Percentiles rank a stretch among this genome's conserved stretches.
Evolutionary conservation across 306 rosid species (phyloP).

Genomic region (Vicia sativa): DNA sequence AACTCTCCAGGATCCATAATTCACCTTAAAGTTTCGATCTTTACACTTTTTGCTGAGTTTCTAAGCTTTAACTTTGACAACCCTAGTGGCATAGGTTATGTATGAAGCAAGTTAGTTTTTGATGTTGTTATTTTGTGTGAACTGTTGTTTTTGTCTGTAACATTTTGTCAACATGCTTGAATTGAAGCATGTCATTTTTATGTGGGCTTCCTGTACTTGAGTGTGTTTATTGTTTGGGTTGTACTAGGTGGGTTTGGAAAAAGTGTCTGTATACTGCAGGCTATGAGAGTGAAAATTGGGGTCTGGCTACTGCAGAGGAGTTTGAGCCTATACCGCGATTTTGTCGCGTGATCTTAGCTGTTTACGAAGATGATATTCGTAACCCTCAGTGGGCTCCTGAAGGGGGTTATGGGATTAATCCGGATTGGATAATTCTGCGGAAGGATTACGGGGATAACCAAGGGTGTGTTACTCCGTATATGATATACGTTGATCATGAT

Average conservation of each 20-base stretch:
- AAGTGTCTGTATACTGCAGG: conserved; percentile 88
- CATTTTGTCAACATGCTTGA: conserved; percentile 34
- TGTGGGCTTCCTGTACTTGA: conserved; percentile 89
- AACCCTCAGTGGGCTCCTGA: conserved; percentile 88
- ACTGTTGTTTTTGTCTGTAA: conserved; percentile 20
- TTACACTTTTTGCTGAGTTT: neutral
- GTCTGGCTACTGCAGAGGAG: conserved; percentile 76
- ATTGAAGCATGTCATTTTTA: conserved; percentile 58
- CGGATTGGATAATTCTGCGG: conserved; percentile 74
- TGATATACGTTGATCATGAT: conserved; percentile 88
- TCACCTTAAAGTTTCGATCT: conserved; percentile 37
- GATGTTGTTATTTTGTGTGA: conserved; percentile 4
- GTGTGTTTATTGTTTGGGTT: conserved; percentile 86
- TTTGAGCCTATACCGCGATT: conserved; percentile 86
- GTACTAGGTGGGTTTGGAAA: conserved; percentile 93
- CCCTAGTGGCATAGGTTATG: conserved; percentile 28
- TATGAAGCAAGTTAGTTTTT: conserved; percentile 1
- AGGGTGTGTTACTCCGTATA: conserved; percentile 78
- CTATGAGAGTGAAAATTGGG: conserved; percentile 93
- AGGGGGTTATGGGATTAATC: conserved; percentile 85
- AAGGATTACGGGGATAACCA: conserved; percentile 62
- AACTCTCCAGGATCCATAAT: conserved; percentile 29
- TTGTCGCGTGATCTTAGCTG: conserved; percentile 75
- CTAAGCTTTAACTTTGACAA: neutral
- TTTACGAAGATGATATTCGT: conserved; percentile 74